A percentile compares a stretch with the other conserved stretches of the same genome.
Conservation (phyloP, 2,329 filamentous ascomycete genomes). For the Colletotrichum lentis region DNA sequence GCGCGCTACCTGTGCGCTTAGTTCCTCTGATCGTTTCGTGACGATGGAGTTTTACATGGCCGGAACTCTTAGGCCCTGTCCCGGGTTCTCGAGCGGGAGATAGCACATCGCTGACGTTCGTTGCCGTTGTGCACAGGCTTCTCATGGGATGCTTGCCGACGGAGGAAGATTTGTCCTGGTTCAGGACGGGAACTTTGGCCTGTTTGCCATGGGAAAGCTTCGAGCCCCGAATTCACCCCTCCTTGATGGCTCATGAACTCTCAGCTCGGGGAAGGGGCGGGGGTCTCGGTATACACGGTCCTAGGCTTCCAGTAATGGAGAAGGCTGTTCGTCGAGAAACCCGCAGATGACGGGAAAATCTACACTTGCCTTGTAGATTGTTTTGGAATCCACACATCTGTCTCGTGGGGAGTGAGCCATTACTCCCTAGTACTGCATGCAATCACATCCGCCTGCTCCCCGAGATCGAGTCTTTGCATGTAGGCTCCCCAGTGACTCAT, state of each 20-base stretch:
- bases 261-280: too few species aligned
- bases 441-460: background rate
- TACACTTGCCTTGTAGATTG: background rate
- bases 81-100: background rate
- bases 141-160: slow-evolving; percentile 16
- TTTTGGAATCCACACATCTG: background rate
- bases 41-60: background rate
- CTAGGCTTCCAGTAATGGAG: too few species aligned
- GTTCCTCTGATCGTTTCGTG: background rate
- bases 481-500: background rate
- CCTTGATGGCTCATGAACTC: background rate
- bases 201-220: background rate
- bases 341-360: background rate
- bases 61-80: background rate
- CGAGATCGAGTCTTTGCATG: background rate
- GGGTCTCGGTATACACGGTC: background rate
- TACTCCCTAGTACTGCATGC: background rate
- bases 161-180: background rate
- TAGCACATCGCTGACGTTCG: background rate
- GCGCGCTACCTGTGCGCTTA: slow-evolving; percentile 1
- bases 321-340: background rate
- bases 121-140: slow-evolving; percentile 18
- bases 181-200: background rate
- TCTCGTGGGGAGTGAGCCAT: background rate
- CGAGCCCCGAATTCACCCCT: background rate